phyloP scores from a whole-genome alignment of 805 yeast species.

The Ogataea thermomethanolica region DNA sequence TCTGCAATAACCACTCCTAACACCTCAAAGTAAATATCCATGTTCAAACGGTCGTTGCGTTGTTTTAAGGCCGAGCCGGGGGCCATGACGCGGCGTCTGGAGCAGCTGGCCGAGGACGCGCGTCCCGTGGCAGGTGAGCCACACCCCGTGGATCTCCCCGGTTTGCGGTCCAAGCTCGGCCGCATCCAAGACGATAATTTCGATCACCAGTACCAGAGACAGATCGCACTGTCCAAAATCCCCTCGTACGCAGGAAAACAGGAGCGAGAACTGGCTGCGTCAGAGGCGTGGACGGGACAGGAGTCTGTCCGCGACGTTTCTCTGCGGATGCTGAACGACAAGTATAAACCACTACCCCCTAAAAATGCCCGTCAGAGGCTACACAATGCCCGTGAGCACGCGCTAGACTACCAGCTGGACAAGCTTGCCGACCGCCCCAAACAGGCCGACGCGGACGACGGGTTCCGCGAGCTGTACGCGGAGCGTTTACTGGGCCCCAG shows the following conservation, averaged over 20 bases:
- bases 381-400: slow-evolving; percentile 58
- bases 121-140: slow-evolving; percentile 34
- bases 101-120: slow-evolving; percentile 43
- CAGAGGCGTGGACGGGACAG: slow-evolving; percentile 58
- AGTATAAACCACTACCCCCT: slow-evolving; percentile 37
- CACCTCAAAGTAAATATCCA: slow-evolving; percentile 2
- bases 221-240: slow-evolving; percentile 39
- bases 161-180: slow-evolving; percentile 26
- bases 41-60: slow-evolving; percentile 2
- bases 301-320: slow-evolving; percentile 46
- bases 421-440: slow-evolving; percentile 29
- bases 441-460: slow-evolving; percentile 36
- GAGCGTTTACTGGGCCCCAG: slow-evolving; percentile 62
- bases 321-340: slow-evolving; percentile 54
- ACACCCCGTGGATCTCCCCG: slow-evolving; percentile 15
- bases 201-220: slow-evolving; percentile 37
- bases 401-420: slow-evolving; percentile 59
- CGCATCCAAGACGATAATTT: slow-evolving; percentile 33
- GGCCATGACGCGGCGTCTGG: slow-evolving; percentile 35
- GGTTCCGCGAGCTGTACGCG: slow-evolving; percentile 56
- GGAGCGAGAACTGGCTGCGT: slow-evolving; percentile 44
- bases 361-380: slow-evolving; percentile 39
- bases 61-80: slow-evolving; percentile 17
- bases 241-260: slow-evolving; percentile 45
- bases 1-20: slow-evolving; percentile 3